Evolutionary conservation across 352 stramenopile species (phyloP).

Genomic region (Thalassiosira hispida): DNA sequence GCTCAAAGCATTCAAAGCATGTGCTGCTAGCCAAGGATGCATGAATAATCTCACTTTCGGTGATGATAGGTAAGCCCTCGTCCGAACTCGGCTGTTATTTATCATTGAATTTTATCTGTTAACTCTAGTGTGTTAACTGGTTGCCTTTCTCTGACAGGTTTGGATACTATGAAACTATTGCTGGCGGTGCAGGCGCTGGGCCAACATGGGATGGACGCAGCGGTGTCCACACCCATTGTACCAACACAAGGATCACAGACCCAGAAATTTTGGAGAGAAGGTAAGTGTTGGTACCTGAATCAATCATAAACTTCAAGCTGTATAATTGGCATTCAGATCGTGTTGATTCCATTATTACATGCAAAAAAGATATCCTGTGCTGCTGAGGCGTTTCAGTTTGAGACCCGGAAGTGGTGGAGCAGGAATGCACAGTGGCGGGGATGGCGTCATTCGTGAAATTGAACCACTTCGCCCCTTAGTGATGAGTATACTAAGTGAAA

Average conservation of each 20-base stretch:
- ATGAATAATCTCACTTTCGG: constrained; percentile 99
- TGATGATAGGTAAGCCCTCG: constrained; percentile 79
- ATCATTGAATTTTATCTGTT: neutral
- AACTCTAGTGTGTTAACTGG: neutral
- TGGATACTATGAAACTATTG: constrained; percentile 99
- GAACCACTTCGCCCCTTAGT: constrained; percentile 94
- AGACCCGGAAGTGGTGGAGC: constrained; percentile 86
- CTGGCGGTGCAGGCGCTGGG: constrained; percentile 94
- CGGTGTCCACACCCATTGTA: constrained; percentile 99
- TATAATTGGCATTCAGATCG: too few relatives aligned
- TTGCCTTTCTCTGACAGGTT: constrained; percentile 55
- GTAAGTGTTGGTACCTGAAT: constrained; percentile 89
- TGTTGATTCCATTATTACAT: too few relatives aligned
- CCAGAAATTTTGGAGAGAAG: constrained; percentile 97
- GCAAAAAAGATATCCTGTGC: constrained; percentile 88
- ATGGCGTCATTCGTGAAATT: constrained; percentile 95
- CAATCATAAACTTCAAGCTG: neutral
- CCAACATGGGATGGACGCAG: constrained; percentile 95
- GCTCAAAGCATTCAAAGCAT: constrained; percentile 94
- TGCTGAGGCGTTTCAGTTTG: constrained; percentile 81
- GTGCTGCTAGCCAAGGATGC: constrained; percentile 96
- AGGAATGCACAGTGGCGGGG: constrained; percentile 91
- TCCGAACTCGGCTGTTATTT: neutral
- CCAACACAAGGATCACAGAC: constrained; percentile 99
- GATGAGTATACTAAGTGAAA: constrained; percentile 97